Conservation (phyloP, 208 protist species). For the Herpetomonas samuelpessoai region DNA sequence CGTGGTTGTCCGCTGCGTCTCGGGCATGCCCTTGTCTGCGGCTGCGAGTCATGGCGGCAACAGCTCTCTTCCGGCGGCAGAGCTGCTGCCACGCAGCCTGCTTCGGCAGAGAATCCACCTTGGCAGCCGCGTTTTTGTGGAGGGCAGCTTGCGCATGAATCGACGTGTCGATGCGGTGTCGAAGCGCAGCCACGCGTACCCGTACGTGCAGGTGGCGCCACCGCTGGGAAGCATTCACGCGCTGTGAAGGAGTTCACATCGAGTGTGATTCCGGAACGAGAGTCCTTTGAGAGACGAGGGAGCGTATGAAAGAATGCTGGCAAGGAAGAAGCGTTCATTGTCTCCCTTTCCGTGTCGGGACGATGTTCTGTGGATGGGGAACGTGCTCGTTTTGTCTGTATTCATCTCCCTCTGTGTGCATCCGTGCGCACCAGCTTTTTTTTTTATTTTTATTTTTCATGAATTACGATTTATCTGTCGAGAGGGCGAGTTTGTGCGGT, state of each 20-base stretch:
- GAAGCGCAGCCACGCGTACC: conserved; percentile 71
- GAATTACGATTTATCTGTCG: too few relatives aligned
- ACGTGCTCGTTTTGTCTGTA: conserved; percentile 14
- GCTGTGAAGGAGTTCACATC: conserved; percentile 8
- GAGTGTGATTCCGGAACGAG: too few relatives aligned
- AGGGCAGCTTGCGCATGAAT: conserved; percentile 72
- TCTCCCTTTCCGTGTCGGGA: too few relatives aligned
- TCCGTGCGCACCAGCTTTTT: neutral
- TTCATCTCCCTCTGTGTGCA: conserved; percentile 2
- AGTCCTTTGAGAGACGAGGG: too few relatives aligned
- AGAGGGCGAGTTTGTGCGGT: too few relatives aligned
- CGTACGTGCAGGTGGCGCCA: conserved; percentile 73
- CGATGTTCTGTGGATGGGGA: too few relatives aligned
- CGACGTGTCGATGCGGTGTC: conserved; percentile 61
- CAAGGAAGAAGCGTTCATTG: too few relatives aligned
- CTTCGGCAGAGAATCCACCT: conserved; percentile 46
- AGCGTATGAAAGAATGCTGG: too few relatives aligned
- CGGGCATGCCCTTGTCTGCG: too few relatives aligned
- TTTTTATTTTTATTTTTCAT: conserved; percentile 11
- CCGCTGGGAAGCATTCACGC: conserved; percentile 61
- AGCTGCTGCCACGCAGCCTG: conserved; percentile 22
- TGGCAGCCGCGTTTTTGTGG: conserved; percentile 48
- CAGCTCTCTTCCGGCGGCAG: too few relatives aligned
- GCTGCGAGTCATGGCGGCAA: too few relatives aligned
- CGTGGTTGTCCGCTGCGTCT: conserved; percentile 72